phyloP scores from a whole-genome alignment of 2,329 filamentous ascomycete genomes.

The Canariomyces notabilis region DNA sequence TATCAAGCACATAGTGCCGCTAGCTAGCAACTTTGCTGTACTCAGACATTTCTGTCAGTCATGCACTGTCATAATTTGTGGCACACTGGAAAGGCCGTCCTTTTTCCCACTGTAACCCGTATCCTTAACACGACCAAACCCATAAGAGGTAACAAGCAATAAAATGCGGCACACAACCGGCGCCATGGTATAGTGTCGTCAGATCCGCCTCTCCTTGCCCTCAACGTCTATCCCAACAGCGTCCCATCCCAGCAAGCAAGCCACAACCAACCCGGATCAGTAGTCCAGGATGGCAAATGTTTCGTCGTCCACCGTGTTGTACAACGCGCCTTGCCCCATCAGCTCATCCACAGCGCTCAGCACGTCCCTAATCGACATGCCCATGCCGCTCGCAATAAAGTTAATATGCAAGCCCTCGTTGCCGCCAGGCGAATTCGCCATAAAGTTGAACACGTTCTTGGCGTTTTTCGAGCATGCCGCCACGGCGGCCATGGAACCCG shows the following conservation, averaged over 20 bases:
- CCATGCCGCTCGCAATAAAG: conserved; percentile 61
- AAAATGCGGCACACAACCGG: conserved; percentile 1
- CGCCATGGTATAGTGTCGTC: conserved; percentile 18
- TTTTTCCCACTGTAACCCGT: conserved; percentile 1
- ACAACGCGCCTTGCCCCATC: conserved; percentile 67
- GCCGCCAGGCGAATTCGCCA: conserved; percentile 62
- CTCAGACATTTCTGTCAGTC: background rate
- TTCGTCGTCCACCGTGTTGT: conserved; percentile 86
- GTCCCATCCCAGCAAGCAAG: background rate
- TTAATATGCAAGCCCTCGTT: conserved; percentile 83
- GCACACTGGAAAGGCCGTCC: background rate
- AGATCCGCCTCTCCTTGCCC: too few species aligned
- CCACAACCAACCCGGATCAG: conserved; percentile 27
- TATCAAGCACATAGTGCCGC: background rate
- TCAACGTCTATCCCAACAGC: too few species aligned
- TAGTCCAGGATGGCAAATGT: conserved; percentile 84
- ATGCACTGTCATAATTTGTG: background rate
- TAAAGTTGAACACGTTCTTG: conserved; percentile 64
- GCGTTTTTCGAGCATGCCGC: conserved; percentile 56
- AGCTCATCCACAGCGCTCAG: conserved; percentile 77
- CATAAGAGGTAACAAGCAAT: conserved; percentile 2
- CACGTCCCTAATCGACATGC: conserved; percentile 65
- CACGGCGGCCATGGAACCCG: too few species aligned
- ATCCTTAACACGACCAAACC: conserved; percentile 3
- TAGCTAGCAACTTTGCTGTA: background rate